Percentiles rank a stretch among this genome's conserved stretches.
phyloP scores from a whole-genome alignment of 768 basidiomycete species.

The Gautieria morchelliformis region DNA sequence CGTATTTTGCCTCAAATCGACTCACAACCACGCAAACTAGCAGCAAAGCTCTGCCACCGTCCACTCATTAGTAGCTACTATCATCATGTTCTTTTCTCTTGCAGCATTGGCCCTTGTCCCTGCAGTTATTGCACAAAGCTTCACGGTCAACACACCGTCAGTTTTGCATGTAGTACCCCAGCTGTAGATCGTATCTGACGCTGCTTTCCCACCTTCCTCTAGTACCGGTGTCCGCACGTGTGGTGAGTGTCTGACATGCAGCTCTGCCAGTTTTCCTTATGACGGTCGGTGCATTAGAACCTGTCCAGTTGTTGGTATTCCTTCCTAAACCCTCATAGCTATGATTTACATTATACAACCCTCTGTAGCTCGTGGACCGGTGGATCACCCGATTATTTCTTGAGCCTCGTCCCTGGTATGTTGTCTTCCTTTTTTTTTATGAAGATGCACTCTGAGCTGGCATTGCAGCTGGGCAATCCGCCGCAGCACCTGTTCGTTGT shows the following conservation, averaged over 20 bases:
- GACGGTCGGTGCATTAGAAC: slow-evolving; percentile 33
- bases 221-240: slow-evolving; percentile 39
- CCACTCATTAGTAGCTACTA: background rate
- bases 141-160: slow-evolving; percentile 56
- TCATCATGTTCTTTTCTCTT: background rate
- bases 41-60: background rate
- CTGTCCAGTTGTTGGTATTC: slow-evolving; percentile 31
- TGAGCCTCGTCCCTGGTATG: slow-evolving; percentile 55
- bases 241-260: slow-evolving; percentile 28
- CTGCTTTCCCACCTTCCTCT: background rate
- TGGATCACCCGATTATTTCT: slow-evolving; percentile 46
- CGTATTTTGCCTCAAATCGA: too few relatives aligned
- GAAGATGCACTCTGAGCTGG: background rate
- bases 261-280: background rate
- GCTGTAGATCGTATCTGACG: too few relatives aligned
- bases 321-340: background rate
- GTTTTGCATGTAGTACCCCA: slow-evolving; percentile 13
- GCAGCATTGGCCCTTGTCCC: slow-evolving; percentile 21
- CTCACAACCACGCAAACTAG: background rate
- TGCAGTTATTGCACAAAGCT: slow-evolving; percentile 35
- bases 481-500: slow-evolving; percentile 39
- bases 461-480: slow-evolving; percentile 40
- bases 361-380: slow-evolving; percentile 31
- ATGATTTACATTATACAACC: background rate
- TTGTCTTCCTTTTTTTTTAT: background rate